Evolutionary conservation across 345 rosid genomes (phyloP).

Genomic region (Euphorbia lathyris): DNA sequence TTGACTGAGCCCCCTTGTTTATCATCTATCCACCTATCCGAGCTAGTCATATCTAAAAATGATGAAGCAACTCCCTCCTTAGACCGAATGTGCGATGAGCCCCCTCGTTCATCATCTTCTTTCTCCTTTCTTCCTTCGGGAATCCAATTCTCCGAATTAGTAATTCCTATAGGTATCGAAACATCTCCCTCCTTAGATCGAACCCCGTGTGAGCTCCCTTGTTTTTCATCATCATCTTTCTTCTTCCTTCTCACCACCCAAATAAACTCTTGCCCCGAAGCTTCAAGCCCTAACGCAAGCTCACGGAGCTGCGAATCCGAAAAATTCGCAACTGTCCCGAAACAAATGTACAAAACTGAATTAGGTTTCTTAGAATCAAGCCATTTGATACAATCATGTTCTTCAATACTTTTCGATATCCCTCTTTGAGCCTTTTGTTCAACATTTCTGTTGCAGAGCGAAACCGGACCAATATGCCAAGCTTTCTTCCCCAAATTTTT

Average conservation of each 20-base stretch:
- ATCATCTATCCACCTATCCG: no score
- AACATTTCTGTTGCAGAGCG: slow-evolving; percentile 13
- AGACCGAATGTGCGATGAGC: no score
- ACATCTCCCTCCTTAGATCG: no score
- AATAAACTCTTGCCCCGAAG: slow-evolving; percentile 15
- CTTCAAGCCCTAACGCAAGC: slow-evolving; percentile 37
- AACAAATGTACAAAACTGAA: slow-evolving; percentile 41
- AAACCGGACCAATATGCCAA: slow-evolving; percentile 39
- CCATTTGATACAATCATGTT: slow-evolving; percentile 37
- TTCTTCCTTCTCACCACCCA: background rate
- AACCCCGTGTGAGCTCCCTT: no score
- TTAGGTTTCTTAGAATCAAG: slow-evolving; percentile 29
- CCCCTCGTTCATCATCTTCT: no score
- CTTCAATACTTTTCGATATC: slow-evolving; percentile 10
- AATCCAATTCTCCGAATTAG: no score
- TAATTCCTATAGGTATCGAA: no score
- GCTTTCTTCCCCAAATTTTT: slow-evolving; percentile 15
- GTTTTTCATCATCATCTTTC: background rate
- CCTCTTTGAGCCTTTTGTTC: slow-evolving; percentile 20
- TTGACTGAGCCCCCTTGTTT: no score
- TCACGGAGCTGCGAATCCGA: slow-evolving; percentile 27
- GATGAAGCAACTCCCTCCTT: no score
- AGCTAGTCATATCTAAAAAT: no score
- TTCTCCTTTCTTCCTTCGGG: no score
- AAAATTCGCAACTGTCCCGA: slow-evolving; percentile 33